Conservation (phyloP, 768 basidiomycete species). For the Phylloporus sp. region DNA sequence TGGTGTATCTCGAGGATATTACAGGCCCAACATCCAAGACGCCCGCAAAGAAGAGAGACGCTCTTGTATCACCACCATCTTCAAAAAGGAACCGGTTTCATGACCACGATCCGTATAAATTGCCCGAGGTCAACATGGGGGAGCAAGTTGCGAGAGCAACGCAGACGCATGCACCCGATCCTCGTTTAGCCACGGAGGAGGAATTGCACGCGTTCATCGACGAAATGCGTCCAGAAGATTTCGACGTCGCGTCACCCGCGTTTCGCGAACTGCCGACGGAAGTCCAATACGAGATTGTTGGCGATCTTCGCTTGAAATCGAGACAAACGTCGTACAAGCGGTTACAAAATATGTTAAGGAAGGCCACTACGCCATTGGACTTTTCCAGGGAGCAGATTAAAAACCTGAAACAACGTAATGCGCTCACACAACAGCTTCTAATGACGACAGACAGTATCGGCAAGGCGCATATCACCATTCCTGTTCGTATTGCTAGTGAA, state of each 20-base stretch:
- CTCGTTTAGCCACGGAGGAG: slow-evolving; percentile 93
- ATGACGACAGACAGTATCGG: slow-evolving; percentile 91
- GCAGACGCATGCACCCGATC: slow-evolving; percentile 65
- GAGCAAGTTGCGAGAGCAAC: slow-evolving; percentile 60
- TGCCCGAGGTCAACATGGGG: slow-evolving; percentile 79
- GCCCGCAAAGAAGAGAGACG: slow-evolving; percentile 32
- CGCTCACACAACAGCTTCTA: slow-evolving; percentile 88
- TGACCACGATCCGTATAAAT: slow-evolving; percentile 88
- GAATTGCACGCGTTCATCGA: slow-evolving; percentile 92
- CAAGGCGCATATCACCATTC: slow-evolving; percentile 84
- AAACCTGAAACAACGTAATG: slow-evolving; percentile 83
- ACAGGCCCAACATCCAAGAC: slow-evolving; percentile 52
- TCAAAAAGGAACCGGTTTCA: slow-evolving; percentile 59
- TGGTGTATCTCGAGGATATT: slow-evolving; percentile 88
- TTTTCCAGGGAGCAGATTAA: slow-evolving; percentile 96
- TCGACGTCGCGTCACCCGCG: slow-evolving; percentile 85
- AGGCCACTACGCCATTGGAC: slow-evolving; percentile 79
- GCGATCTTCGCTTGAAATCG: slow-evolving; percentile 91
- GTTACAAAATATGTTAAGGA: slow-evolving; percentile 83
- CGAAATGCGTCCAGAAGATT: slow-evolving; percentile 92
- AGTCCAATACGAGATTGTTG: slow-evolving; percentile 97
- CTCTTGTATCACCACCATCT: slow-evolving; percentile 40
- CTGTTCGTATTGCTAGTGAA: slow-evolving; percentile 92
- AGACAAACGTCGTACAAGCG: slow-evolving; percentile 92
- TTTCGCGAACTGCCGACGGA: slow-evolving; percentile 94